These are phyloP conservation scores for Bjerkandera adusta DNA, from an alignment of 1,284 basidiomycete species.

Conservation along the genomic window DNA sequence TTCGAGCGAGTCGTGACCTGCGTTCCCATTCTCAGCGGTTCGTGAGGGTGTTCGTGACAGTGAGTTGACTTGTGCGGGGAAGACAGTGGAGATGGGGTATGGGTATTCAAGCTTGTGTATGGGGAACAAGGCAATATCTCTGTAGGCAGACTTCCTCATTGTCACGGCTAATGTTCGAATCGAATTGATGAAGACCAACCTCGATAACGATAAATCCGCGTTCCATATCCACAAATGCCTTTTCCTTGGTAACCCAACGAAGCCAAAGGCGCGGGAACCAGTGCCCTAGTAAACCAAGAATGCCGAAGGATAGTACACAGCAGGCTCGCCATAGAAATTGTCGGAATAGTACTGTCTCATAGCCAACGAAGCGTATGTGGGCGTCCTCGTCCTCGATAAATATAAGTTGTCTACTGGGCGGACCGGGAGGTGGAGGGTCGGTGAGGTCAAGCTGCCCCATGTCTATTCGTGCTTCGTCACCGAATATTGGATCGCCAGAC, in stretches of 20 bases:
- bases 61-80: slow-evolving; percentile 39
- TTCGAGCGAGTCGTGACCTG: slow-evolving; percentile 37
- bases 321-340: slow-evolving; percentile 71
- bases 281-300: slow-evolving; percentile 81
- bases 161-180: slow-evolving; percentile 15
- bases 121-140: slow-evolving; percentile 78
- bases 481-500: slow-evolving; percentile 73
- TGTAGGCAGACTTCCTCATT: slow-evolving; percentile 67
- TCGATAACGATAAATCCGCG: slow-evolving; percentile 87
- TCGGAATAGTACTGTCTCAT: slow-evolving; percentile 67
- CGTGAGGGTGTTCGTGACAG: slow-evolving; percentile 12
- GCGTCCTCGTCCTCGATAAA: slow-evolving; percentile 92
- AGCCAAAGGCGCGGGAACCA: slow-evolving; percentile 96
- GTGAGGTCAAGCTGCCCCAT: slow-evolving; percentile 64
- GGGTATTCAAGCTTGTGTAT: slow-evolving; percentile 70
- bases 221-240: slow-evolving; percentile 74
- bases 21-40: slow-evolving; percentile 27
- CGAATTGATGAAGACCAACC: slow-evolving; percentile 45
- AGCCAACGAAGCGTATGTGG: slow-evolving; percentile 89
- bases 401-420: slow-evolving; percentile 83
- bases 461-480: slow-evolving; percentile 77
- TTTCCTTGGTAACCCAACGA: slow-evolving; percentile 82
- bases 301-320: slow-evolving; percentile 74
- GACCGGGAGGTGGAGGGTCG: slow-evolving; percentile 68
- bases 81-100: slow-evolving; percentile 77